These are phyloP conservation scores for Arthroderma sp. DNA, from an alignment of 2,329 filamentous ascomycete genomes.

Conservation along the genomic window DNA sequence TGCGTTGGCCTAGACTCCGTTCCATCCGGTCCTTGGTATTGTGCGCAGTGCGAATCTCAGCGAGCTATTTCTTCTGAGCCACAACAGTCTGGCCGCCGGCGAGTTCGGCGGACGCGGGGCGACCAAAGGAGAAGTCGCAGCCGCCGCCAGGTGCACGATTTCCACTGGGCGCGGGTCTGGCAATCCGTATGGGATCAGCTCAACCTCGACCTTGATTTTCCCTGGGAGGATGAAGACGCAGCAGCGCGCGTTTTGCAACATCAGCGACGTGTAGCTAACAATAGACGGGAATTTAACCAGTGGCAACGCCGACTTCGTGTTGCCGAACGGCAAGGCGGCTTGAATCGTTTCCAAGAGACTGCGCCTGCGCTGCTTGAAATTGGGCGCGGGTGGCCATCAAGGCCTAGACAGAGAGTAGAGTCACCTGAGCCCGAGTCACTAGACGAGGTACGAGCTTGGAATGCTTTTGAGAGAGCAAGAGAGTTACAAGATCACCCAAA, in stretches of 20 bases:
- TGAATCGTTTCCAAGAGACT: conserved; percentile 57
- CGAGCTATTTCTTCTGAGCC: conserved; percentile 25
- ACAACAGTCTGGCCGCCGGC: conserved; percentile 23
- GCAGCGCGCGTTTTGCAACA: conserved; percentile 44
- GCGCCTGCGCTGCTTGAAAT: conserved; percentile 49
- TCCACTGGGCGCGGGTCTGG: conserved; percentile 70
- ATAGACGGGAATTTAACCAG: conserved; percentile 48
- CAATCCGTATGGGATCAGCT: conserved; percentile 72
- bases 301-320: conserved; percentile 79
- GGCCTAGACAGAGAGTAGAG: conserved; percentile 27
- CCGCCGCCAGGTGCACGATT: conserved; percentile 30
- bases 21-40: conserved; percentile 76
- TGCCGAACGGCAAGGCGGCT: conserved; percentile 64
- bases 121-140: conserved; percentile 31
- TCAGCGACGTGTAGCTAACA: conserved; percentile 34
- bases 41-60: conserved; percentile 58
- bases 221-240: conserved; percentile 62
- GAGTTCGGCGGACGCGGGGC: conserved; percentile 36
- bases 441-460: conserved; percentile 78
- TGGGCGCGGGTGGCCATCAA: conserved; percentile 28
- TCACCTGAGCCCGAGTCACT: conserved; percentile 54
- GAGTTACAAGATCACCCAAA: conserved; percentile 44
- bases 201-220: conserved; percentile 69
- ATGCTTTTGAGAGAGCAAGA: conserved; percentile 73
- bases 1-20: conserved; percentile 73